Percentiles rank a stretch among this genome's conserved stretches.
phyloP scores from a whole-genome alignment of 345 rosid species.

The Dovyalis caffra region DNA sequence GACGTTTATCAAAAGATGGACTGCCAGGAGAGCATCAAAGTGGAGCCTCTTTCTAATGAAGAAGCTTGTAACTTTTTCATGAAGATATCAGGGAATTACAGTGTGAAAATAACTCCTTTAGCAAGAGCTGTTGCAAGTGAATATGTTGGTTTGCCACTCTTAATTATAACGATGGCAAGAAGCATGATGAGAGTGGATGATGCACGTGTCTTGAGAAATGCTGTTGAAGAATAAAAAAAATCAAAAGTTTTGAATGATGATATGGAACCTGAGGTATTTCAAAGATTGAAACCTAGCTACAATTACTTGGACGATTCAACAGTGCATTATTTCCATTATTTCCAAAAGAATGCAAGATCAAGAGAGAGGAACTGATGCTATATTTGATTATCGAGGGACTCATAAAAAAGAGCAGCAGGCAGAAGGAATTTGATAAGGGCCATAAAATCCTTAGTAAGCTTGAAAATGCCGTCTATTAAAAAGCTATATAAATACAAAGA shows the following conservation, averaged over 20 bases:
- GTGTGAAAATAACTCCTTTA: not conserved
- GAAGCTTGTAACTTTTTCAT: not conserved
- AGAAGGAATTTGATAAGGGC: constrained; percentile 4
- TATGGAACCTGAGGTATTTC: not conserved
- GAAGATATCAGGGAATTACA: not conserved
- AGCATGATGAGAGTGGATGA: not conserved
- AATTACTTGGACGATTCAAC: not conserved
- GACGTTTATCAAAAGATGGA: not conserved
- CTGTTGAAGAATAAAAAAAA: constrained; percentile 5
- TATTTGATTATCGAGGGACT: constrained; percentile 23
- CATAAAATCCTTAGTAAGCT: constrained; percentile 17
- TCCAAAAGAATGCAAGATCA: not conserved
- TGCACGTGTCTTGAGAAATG: constrained; percentile 16
- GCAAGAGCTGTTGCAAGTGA: not conserved
- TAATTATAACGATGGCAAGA: not conserved
- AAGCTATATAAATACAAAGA: too few relatives aligned
- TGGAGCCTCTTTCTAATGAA: not conserved
- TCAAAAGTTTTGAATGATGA: not conserved
- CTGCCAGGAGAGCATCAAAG: not conserved
- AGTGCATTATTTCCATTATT: constrained; percentile 13
- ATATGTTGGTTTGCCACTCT: not conserved
- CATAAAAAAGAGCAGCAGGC: not conserved
- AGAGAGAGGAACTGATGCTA: constrained; percentile 6
- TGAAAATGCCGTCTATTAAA: not conserved
- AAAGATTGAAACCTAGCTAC: constrained; percentile 1